Evolutionary conservation across 495 filamentous ascomycete genomes (phyloP), one percentile per base, ranked within the genome.

Genomic region (Penicillium diatomitis): DNA sequence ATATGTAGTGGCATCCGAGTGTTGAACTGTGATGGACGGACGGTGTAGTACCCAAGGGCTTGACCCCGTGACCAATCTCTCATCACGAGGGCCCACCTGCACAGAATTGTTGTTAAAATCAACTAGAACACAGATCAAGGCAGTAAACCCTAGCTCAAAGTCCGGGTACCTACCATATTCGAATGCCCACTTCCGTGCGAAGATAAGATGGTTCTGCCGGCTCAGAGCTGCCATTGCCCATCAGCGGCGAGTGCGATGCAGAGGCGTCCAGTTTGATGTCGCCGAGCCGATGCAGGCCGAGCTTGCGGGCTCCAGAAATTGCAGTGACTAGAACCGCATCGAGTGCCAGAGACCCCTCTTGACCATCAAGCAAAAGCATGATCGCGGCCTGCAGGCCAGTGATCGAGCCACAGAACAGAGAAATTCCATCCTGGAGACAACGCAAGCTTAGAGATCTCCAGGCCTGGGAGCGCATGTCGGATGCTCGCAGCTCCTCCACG

Each of bases 341-440:
- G 29, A 64, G 61, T 33, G 38, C 56, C 9, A 55, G 30, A 0
- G 47, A 38, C 9, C 29, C 50, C 29, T 56, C 59, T 45, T 64
- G 52, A 30, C 52, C 45, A 45, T 61, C 58, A 6, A 66, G 54
- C n/a, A 66, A 44, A 39, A 64, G 50, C 63, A 66, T 62, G 0
- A 64, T 41, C 11, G 59, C 58, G 9, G 63, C 61, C 42, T 64
- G 63, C 31, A 66, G 40, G 36, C 55, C 51, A 28, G 54, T 32
- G 32, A 64, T 57, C n/a, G 63, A 64, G 12, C 56, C 61, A 54
- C 61, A 62, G 42, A 64, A 66, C 4, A 62, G 35, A 4, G 58
- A 53, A 6, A 62, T 43, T 0, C 41, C 27, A 7, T 56, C 58
- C 32, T 49, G 51, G 3, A 66, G 56, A 49, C 63, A 66, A 27